Conservation (phyloP, 139 green algal species). For the Astrephomene gubernaculifera region DNA sequence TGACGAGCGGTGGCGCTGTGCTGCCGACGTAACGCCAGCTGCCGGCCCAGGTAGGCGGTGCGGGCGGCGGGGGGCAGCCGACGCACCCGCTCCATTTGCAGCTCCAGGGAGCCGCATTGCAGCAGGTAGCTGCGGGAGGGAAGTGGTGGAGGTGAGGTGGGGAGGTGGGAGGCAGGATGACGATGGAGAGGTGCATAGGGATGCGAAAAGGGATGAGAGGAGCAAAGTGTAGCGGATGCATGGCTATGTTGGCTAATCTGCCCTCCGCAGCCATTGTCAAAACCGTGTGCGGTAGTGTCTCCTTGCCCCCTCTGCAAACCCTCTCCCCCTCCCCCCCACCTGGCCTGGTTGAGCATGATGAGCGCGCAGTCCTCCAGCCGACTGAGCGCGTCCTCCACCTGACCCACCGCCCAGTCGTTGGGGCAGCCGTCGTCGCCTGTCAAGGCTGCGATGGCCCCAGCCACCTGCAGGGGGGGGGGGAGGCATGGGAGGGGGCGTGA, state of each 20-base stretch:
- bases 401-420: conserved; percentile 5
- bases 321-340: background rate
- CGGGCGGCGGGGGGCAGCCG: conserved; percentile 30
- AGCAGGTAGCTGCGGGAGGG: conserved; percentile 20
- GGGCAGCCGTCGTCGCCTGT: background rate
- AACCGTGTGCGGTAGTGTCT: background rate
- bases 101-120: background rate
- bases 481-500: background rate
- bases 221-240: background rate
- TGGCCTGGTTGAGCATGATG: conserved; percentile 46
- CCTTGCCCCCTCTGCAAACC: background rate
- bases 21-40: conserved; percentile 26
- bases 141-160: background rate
- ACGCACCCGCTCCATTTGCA: conserved; percentile 18
- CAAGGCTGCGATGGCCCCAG: background rate
- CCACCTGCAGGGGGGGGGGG: background rate
- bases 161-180: background rate
- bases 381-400: conserved; percentile 50
- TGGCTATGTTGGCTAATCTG: background rate
- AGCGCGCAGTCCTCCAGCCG: conserved; percentile 56
- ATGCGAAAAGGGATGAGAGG: background rate
- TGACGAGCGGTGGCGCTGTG: conserved; percentile 17
- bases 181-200: background rate
- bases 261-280: background rate
- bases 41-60: conserved; percentile 8